phyloP scores from a whole-genome alignment of 345 rosid genomes.

The Toxicodendron radicans region DNA sequence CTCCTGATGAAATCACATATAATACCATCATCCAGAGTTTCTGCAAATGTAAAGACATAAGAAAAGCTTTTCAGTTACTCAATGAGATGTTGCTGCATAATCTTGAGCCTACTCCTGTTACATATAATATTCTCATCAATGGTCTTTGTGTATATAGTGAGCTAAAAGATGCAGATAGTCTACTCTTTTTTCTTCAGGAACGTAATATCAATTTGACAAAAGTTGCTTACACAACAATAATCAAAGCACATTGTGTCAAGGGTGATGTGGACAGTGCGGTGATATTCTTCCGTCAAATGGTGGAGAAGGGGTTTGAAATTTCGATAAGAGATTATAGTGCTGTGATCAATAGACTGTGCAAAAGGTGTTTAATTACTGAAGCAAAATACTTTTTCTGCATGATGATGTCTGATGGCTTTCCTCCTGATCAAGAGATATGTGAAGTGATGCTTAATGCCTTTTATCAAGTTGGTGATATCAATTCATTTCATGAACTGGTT shows the following conservation, averaged over 20 bases:
- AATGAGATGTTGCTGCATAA: slow-evolving; percentile 44
- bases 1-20: slow-evolving; percentile 62
- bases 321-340: slow-evolving; percentile 68
- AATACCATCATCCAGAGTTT: slow-evolving; percentile 54
- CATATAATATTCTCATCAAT: slow-evolving; percentile 59
- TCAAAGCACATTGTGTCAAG: slow-evolving; percentile 76
- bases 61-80: slow-evolving; percentile 42
- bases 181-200: slow-evolving; percentile 47
- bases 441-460: slow-evolving; percentile 47
- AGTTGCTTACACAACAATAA: slow-evolving; percentile 59
- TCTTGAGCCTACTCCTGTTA: slow-evolving; percentile 52
- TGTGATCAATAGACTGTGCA: slow-evolving; percentile 71
- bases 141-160: slow-evolving; percentile 54
- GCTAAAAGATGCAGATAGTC: slow-evolving; percentile 47
- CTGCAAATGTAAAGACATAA: slow-evolving; percentile 41
- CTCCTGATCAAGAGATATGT: slow-evolving; percentile 63
- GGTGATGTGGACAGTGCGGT: slow-evolving; percentile 52
- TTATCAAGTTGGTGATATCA: slow-evolving; percentile 30
- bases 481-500: slow-evolving; percentile 37
- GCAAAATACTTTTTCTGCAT: slow-evolving; percentile 48
- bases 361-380: slow-evolving; percentile 37
- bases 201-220: slow-evolving; percentile 37
- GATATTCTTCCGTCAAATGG: slow-evolving; percentile 46
- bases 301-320: slow-evolving; percentile 57
- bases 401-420: slow-evolving; percentile 57